Percentiles rank a stretch among this genome's conserved stretches.
These are phyloP conservation scores for Petunia hybrid DNA, from an alignment of 305 asterid genomes.

Conservation along the genomic window DNA sequence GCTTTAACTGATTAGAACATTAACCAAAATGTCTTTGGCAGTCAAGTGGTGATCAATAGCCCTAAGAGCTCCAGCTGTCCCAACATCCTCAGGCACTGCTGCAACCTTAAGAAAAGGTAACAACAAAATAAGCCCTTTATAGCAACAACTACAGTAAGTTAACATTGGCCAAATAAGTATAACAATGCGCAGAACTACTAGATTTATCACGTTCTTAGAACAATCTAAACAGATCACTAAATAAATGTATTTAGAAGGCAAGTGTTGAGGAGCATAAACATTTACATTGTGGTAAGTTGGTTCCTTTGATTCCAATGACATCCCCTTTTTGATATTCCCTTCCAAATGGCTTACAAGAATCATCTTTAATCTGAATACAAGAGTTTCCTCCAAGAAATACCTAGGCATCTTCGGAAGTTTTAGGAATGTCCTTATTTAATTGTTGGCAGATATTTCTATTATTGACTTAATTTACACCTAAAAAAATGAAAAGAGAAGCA, in stretches of 20 bases:
- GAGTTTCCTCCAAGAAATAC: conserved; percentile 3
- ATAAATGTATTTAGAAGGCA: not conserved
- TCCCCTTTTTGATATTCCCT: no score
- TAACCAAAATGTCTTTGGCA: conserved; percentile 89
- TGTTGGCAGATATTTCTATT: not conserved
- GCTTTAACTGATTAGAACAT: conserved; percentile 36
- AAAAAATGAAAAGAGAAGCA: not conserved
- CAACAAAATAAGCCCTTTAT: conserved; percentile 1
- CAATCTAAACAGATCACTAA: conserved; percentile 7
- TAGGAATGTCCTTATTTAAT: not conserved
- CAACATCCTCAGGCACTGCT: conserved; percentile 94
- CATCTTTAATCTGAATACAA: no score
- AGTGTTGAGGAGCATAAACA: not conserved
- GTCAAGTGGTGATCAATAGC: conserved; percentile 87
- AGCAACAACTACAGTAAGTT: conserved; percentile 3
- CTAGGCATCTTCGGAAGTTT: not conserved
- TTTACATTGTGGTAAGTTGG: not conserved
- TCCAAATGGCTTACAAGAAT: no score
- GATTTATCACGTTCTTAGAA: conserved; percentile 5
- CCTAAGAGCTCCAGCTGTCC: conserved; percentile 97
- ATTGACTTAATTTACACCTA: not conserved
- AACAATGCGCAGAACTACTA: conserved; percentile 22
- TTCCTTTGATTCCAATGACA: not conserved
- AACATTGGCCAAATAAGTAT: conserved; percentile 8
- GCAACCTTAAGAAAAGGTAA: conserved; percentile 67